Conservation (phyloP, 805 yeast genomes). For the Lachancea sp. region DNA sequence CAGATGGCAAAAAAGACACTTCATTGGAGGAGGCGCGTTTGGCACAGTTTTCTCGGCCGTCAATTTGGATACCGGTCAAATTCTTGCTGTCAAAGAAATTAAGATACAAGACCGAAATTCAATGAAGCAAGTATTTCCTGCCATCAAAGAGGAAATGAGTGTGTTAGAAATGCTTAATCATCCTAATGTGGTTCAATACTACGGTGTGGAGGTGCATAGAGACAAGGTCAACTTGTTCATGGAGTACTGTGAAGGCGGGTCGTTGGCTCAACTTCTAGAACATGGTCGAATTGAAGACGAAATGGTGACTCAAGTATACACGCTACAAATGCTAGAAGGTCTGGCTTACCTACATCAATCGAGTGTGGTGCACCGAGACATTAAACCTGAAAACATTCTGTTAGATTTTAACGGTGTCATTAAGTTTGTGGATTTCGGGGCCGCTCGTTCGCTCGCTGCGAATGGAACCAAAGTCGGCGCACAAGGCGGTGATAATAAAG, state of each 20-base stretch:
- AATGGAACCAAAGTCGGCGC: slow-evolving; percentile 38
- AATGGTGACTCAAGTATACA: slow-evolving; percentile 80
- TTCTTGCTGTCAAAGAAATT: slow-evolving; percentile 95
- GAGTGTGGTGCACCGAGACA: slow-evolving; percentile 94
- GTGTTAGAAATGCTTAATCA: slow-evolving; percentile 91
- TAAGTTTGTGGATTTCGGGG: slow-evolving; percentile 96
- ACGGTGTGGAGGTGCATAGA: slow-evolving; percentile 94
- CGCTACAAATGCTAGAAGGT: slow-evolving; percentile 91
- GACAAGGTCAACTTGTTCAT: slow-evolving; percentile 92
- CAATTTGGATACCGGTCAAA: slow-evolving; percentile 89
- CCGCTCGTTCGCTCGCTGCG: slow-evolving; percentile 82
- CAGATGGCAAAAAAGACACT: slow-evolving; percentile 95
- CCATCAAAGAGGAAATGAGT: slow-evolving; percentile 93
- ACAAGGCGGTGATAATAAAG: slow-evolving; percentile 14
- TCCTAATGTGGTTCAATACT: slow-evolving; percentile 94
- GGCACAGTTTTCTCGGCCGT: slow-evolving; percentile 91
- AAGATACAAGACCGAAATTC: slow-evolving; percentile 83
- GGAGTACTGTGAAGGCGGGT: slow-evolving; percentile 97
- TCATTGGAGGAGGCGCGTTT: slow-evolving; percentile 92
- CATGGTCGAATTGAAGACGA: slow-evolving; percentile 96
- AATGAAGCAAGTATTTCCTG: slow-evolving; percentile 75
- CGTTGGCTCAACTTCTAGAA: slow-evolving; percentile 74
- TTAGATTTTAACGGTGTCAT: slow-evolving; percentile 88
- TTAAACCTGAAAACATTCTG: slow-evolving; percentile 89
- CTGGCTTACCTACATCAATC: slow-evolving; percentile 88